Percentiles rank a stretch among this genome's conserved stretches.
These are phyloP conservation scores for Nectriaceae sp. DNA, from an alignment of 2,329 filamentous ascomycete genomes.

Conservation along the genomic window DNA sequence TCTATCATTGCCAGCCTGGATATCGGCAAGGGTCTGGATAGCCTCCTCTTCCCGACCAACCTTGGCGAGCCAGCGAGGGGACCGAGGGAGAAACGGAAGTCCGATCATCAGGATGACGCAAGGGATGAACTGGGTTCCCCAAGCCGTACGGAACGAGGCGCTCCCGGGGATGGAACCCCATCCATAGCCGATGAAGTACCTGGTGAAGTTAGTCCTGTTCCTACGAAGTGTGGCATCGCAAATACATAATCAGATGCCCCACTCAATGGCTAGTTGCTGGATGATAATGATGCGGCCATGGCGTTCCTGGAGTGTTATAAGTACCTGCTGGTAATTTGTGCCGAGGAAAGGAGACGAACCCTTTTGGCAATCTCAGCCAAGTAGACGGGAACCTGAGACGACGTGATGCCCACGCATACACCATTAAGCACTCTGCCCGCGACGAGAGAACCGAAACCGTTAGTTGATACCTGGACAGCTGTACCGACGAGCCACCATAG, in stretches of 20 bases:
- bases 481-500: conserved; percentile 7
- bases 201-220: background rate
- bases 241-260: conserved; percentile 59
- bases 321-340: no score
- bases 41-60: conserved; percentile 59
- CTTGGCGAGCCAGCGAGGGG: conserved; percentile 62
- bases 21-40: conserved; percentile 49
- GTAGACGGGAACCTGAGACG: no score
- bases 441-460: conserved; percentile 7
- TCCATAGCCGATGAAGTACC: conserved; percentile 65
- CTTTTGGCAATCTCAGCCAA: no score
- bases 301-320: no score
- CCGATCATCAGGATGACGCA: conserved; percentile 56
- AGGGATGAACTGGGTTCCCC: conserved; percentile 63
- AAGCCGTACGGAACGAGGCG: conserved; percentile 63
- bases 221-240: no score
- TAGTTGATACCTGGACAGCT: conserved; percentile 5
- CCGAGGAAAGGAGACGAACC: no score
- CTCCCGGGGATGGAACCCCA: conserved; percentile 58
- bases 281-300: no score
- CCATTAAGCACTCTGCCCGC: no score
- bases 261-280: conserved; percentile 14
- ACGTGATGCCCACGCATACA: no score
- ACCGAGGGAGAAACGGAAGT: conserved; percentile 59
- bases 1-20: conserved; percentile 55